Base-by-base conservation (phyloP, 345 rosid species). In the Salix purpurea region DNA sequence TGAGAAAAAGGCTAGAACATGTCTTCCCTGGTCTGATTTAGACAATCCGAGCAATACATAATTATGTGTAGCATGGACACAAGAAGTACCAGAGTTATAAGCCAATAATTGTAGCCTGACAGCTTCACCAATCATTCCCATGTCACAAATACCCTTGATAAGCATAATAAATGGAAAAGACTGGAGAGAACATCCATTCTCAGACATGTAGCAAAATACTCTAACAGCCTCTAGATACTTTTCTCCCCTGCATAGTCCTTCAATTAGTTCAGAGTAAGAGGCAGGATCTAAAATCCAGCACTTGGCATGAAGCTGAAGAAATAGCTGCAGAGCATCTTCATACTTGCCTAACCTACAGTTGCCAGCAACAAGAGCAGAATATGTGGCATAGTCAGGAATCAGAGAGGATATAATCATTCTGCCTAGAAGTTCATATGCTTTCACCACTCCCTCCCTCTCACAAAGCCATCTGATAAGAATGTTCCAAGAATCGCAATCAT, bases 401-500 rank as follows among this genome's bases (percentile, higher is more conserved):
- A 72, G 44, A 18, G 87, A 85, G 64, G 70, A 73, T 58, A 78
- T 46, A 74, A 82, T 76, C 90, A 85, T 89, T 75, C 86, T 87
- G 39, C 85, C 85, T 4, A 89, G 85, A 81, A 87, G 74, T 79
- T 84, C 89, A 40, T 76, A 71, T 30, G 85, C 85, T 69, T 85
- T 85, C 72, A 75, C 74, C 44, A 84, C 74, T 28, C 70, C 70
- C 34, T 28, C 62, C 48, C 84, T 79, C 76, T 85, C 84, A 71
- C 86, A 89, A 61, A 85, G 83, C 85, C 89, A 87, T 65, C 88
- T 79, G 76, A 89, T 80, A 30, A 74, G 78, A 83, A 83, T 77
- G 79, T 87, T 87, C 89, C 92, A 87, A 65, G 89, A 87, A 76
- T 82, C 75, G 64, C 87, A 72, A 64, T 89, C 87, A 65, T 80